Conservation (phyloP, 1,284 basidiomycete species). For the Singerocomus rubriflavus region DNA sequence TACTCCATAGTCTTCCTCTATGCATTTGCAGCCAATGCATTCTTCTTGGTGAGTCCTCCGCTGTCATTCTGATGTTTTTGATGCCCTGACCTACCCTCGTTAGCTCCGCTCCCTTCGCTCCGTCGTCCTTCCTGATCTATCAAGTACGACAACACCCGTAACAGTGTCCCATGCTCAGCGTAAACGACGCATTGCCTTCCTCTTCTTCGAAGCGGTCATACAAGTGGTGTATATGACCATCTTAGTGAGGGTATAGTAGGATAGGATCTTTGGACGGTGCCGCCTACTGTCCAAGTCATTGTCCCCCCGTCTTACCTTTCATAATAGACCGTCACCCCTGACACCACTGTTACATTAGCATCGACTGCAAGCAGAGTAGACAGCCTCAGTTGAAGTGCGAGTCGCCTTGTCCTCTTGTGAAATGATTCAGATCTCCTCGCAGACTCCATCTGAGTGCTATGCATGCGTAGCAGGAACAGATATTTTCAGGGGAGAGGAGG, state of each 20-base stretch:
- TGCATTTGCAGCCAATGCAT: conserved; percentile 84
- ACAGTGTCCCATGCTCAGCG: conserved; percentile 81
- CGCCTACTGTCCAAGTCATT: background rate
- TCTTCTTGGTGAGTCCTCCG: conserved; percentile 76
- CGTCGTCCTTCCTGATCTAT: conserved; percentile 72
- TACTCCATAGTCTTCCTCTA: conserved; percentile 80
- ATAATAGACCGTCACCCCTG: background rate
- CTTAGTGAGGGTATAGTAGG: conserved; percentile 53
- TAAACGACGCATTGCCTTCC: conserved; percentile 73
- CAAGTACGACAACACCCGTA: conserved; percentile 38
- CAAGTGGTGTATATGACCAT: conserved; percentile 85
- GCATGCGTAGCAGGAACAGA: no score
- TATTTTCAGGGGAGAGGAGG: no score
- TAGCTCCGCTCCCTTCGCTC: conserved; percentile 91
- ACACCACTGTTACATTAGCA: background rate
- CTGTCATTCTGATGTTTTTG: background rate
- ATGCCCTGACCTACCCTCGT: background rate
- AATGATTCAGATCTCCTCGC: background rate
- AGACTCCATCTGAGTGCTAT: no score
- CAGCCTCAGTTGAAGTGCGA: background rate
- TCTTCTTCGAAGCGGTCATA: conserved; percentile 75
- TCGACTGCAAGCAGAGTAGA: background rate
- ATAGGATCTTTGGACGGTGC: background rate
- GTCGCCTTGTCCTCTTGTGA: no score
- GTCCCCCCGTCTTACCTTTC: background rate